Evolutionary conservation across 2,329 filamentous ascomycete genomes (phyloP).

Genomic region (Paraphoma sp.): DNA sequence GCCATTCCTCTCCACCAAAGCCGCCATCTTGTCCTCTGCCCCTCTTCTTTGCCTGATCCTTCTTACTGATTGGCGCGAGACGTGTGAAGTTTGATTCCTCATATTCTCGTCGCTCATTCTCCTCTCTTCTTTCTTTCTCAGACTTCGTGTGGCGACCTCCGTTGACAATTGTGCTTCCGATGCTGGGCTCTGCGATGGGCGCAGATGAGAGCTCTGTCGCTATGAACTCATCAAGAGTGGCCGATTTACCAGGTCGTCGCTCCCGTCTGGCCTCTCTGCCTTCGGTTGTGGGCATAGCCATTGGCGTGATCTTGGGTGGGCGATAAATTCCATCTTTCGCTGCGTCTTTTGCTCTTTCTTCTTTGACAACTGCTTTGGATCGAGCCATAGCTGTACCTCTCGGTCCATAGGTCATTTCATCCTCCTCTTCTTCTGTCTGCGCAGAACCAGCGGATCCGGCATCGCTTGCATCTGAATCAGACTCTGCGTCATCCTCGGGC

Average conservation of each 20-base stretch:
- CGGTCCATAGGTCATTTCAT: conserved; percentile 68
- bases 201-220: conserved; percentile 81
- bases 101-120: conserved; percentile 81
- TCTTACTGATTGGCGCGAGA: conserved; percentile 85
- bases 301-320: conserved; percentile 86
- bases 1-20: conserved; percentile 95
- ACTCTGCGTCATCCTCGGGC: conserved; percentile 47
- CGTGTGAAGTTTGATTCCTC: conserved; percentile 93
- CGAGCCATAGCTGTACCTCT: conserved; percentile 59
- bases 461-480: conserved; percentile 52
- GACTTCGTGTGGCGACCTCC: conserved; percentile 83
- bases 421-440: conserved; percentile 51
- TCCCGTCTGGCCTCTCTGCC: conserved; percentile 68
- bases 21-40: conserved; percentile 53
- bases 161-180: conserved; percentile 85
- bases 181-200: conserved; percentile 84
- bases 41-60: conserved; percentile 73
- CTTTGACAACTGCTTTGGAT: conserved; percentile 24
- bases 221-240: conserved; percentile 91
- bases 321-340: conserved; percentile 76
- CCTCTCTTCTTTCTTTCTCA: conserved; percentile 74
- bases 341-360: conserved; percentile 36
- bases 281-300: conserved; percentile 74
- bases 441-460: conserved; percentile 34
- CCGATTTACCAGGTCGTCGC: conserved; percentile 73